Conservation (phyloP, 2,329 filamentous ascomycete species). For the Thyridium curvatum region DNA sequence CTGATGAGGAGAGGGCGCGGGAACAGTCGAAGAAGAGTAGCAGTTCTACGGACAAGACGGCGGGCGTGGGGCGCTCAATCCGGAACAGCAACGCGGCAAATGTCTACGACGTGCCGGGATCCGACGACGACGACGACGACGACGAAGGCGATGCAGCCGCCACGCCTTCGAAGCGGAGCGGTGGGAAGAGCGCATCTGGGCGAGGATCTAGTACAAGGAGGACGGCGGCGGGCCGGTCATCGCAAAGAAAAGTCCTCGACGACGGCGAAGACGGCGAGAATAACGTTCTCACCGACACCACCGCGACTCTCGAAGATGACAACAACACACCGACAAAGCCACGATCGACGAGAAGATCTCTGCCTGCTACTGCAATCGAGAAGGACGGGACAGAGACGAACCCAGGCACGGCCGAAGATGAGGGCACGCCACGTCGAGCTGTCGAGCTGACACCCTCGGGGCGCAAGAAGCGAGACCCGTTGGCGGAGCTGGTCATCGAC, state of each 20-base stretch:
- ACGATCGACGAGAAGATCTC: too few relatives aligned
- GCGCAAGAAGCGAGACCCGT: slow-evolving; percentile 7
- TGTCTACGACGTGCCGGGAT: slow-evolving; percentile 11
- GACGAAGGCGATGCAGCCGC: not conserved
- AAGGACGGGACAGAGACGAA: too few relatives aligned
- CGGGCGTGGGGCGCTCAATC: not conserved
- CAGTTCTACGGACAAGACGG: not conserved
- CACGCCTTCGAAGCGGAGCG: too few relatives aligned
- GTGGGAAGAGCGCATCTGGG: too few relatives aligned
- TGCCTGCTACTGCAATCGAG: too few relatives aligned
- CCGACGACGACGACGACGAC: slow-evolving; percentile 5
- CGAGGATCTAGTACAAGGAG: too few relatives aligned
- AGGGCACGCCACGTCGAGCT: too few relatives aligned
- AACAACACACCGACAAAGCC: too few relatives aligned
- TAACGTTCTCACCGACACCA: too few relatives aligned
- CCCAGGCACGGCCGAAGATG: too few relatives aligned
- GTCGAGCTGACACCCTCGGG: not conserved
- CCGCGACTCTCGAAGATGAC: too few relatives aligned
- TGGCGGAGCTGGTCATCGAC: slow-evolving; percentile 8
- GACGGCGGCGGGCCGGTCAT: too few relatives aligned
- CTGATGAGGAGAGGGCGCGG: slow-evolving; percentile 10
- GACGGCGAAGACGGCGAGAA: slow-evolving; percentile 45
- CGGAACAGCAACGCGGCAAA: not conserved
- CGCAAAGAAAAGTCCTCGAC: slow-evolving; percentile 43
- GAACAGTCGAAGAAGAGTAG: not conserved